Evolutionary conservation across 441 rosid genomes (phyloP), one percentile per base, ranked within the genome.

Genomic region (Eutrema salsugineum): DNA sequence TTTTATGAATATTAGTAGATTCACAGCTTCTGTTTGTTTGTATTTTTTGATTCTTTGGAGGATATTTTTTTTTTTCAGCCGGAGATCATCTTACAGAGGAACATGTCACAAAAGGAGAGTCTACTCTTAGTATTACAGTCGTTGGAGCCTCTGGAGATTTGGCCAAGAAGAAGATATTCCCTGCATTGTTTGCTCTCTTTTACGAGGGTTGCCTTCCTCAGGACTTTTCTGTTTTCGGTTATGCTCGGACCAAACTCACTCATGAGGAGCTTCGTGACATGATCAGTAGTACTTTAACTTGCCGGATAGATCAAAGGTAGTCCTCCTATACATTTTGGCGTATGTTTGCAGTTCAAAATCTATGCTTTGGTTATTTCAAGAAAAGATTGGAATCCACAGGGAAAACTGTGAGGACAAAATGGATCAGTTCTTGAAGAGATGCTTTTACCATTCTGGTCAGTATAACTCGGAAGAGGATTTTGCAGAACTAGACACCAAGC

Each of bases 81-180:
- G 88, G 80, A 73, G 84, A 67, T 53, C 73, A 77, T 59, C 58
- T 77, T 66, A 82, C 81, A 19, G 76, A 68, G 64, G 83, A 78
- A 68, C 63, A 48, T 22, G 40, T 50, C 14, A 65, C 73, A 0
- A 73, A 83, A 60, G 54, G 32, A 27, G 81, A 76, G 63, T 84
- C 91, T n/a, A 87, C 89, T 36, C 85, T 90, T 60, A 88, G 90
- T 84, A 85, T 94, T 57, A 94, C 91, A 11, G 94, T 94, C 39
- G 89, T 91, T 76, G 99, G 99, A 67, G 99, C 98, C 51, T 94
- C 97, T 2, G 97, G 98, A 40, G 96, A 92, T 73, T 93, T 94
- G 6, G 96, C 96, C 28, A 94, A 82, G 85, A 94, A 87, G 85
- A 94, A 92, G 83, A 90, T 89, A 49, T 94, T 92, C 59, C 98